Conservation (phyloP, 768 basidiomycete genomes). For the Mycena chlorophos region DNA sequence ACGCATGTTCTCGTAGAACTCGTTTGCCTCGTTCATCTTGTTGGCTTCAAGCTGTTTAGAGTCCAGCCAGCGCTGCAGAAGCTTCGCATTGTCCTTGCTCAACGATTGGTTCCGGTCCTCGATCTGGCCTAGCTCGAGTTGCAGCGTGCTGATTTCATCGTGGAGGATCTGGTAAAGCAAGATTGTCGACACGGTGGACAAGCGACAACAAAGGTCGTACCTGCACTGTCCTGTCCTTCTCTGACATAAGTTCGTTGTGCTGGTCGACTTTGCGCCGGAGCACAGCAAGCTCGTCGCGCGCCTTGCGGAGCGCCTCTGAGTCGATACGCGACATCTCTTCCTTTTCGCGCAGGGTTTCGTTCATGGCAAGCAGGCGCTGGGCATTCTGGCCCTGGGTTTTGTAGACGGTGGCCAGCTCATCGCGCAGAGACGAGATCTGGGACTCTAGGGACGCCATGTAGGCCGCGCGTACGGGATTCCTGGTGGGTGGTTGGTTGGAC, state of each 20-base stretch:
- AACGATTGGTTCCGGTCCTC: slow-evolving; percentile 86
- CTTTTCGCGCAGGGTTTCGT: slow-evolving; percentile 91
- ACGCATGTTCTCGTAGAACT: slow-evolving; percentile 87
- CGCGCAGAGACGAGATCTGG: slow-evolving; percentile 87
- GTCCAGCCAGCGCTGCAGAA: slow-evolving; percentile 96
- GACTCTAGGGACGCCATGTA: slow-evolving; percentile 91
- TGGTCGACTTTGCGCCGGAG: slow-evolving; percentile 78
- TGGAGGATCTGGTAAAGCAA: slow-evolving; percentile 68
- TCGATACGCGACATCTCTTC: slow-evolving; percentile 85
- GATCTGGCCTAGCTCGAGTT: slow-evolving; percentile 87
- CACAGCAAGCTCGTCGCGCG: slow-evolving; percentile 70
- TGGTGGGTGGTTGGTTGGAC: slow-evolving; percentile 31
- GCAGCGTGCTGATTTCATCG: slow-evolving; percentile 91
- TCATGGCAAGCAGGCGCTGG: slow-evolving; percentile 89
- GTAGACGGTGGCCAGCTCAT: slow-evolving; percentile 92
- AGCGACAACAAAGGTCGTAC: slow-evolving; percentile 47
- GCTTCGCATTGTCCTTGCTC: slow-evolving; percentile 89
- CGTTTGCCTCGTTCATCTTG: slow-evolving; percentile 91
- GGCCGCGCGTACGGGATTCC: slow-evolving; percentile 83
- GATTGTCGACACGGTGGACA: slow-evolving; percentile 6
- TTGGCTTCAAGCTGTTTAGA: slow-evolving; percentile 91
- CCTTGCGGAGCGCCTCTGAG: slow-evolving; percentile 74
- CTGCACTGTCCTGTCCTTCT: slow-evolving; percentile 88
- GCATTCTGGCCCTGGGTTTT: slow-evolving; percentile 96
- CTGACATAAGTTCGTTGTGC: slow-evolving; percentile 81